Base-by-base conservation (phyloP, 768 basidiomycete species). In the Podaxis mareebaensis region DNA sequence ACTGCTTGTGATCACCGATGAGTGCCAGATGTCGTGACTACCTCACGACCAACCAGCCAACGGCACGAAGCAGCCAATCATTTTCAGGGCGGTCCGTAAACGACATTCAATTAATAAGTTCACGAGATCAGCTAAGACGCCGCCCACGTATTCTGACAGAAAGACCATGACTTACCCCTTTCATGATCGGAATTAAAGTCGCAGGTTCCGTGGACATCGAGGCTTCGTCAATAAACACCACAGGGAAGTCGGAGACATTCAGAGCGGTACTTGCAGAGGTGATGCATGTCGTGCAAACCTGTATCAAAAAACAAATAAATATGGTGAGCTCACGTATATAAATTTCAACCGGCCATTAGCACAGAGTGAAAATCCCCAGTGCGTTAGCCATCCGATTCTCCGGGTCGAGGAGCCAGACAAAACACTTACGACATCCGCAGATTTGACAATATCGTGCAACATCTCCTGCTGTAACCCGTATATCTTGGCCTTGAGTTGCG, bases 1-100 rank as follows among this genome's bases (percentile, higher is more conserved):
- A 81, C 72, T 98, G 95, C 70, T 96, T 96, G 75, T 98, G 95
- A 76, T 98, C 95, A n/a, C 95, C 95, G 68, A 98, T 96, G 52
- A 98, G 84, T 1, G 93, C 86, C 36, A 93, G 81, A 68, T 97
- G 95, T 57, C 79, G 82, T 7, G 89, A 89, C 93, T 95, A 70
- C 22, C 26, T 20, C 64, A 65, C 68, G 58, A 57, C 36, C n/a
- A 26, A 38, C 58, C 52, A 64, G 20, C 58, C 28, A 68, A 39
- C 28, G 30, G 20, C 22, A 44, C 58, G 42, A 46, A 22, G 44
- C 39, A 22, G 7, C 48, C 11, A 39, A 30, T 39, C 46, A 59
- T 30, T 59, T 38, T 12, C 58, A 26, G 58, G 36, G 33, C 36
- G 22, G 36, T 24, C 22, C 58, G 10, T 12, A 36, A 28, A 61